Percentiles rank a stretch among this genome's conserved stretches.
Evolutionary conservation across 2,329 filamentous ascomycete genomes (phyloP).

Genomic region (Fusarium sp.): DNA sequence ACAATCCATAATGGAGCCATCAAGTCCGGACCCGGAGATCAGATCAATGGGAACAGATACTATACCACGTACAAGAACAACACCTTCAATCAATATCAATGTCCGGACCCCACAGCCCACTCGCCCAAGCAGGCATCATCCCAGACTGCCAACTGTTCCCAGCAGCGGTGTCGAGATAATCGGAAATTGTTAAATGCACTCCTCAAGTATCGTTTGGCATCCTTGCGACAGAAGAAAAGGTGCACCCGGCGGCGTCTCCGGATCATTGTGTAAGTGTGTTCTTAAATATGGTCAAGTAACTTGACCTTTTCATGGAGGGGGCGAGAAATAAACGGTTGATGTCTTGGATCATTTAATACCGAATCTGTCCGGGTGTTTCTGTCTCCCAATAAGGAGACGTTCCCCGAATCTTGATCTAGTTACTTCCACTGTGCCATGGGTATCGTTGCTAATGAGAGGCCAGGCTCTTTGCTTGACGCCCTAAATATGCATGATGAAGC

Average conservation of each 20-base stretch:
- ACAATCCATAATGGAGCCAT: background rate
- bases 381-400: accelerated
- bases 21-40: accelerated
- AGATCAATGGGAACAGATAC: background rate
- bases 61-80: too few species aligned
- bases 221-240: background rate
- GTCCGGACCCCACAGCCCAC: background rate
- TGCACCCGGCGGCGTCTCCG: accelerated
- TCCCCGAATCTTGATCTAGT: too few species aligned
- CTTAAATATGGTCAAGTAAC: background rate
- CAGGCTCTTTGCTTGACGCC: background rate
- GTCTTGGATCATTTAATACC: background rate
- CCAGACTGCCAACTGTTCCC: background rate
- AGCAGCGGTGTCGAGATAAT: background rate
- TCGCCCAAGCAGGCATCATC: background rate
- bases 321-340: background rate
- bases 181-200: background rate
- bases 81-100: background rate
- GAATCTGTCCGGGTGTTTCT: background rate
- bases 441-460: background rate
- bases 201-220: background rate
- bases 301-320: background rate
- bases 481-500: background rate
- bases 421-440: background rate
- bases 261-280: background rate